Conservation (phyloP, 2,329 filamentous ascomycete species). For the Epichloe festucae region DNA sequence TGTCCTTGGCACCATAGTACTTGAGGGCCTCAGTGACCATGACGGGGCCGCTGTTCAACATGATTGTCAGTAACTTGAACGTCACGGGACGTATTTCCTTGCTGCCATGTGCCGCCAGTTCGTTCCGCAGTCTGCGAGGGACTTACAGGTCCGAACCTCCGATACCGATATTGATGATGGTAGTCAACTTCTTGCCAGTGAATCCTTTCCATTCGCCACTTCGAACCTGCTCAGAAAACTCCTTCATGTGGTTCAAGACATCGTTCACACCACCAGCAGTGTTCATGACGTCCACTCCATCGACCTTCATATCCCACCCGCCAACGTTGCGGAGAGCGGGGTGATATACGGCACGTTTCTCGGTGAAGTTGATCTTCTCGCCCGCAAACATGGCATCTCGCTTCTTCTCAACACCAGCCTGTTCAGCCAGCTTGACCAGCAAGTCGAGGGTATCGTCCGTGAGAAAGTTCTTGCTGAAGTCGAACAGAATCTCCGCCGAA, state of each 20-base stretch:
- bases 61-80: neutral
- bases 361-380: slow-evolving; percentile 99
- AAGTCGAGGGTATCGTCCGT: slow-evolving; percentile 83
- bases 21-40: slow-evolving; percentile 99
- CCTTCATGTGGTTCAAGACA: slow-evolving; percentile 94
- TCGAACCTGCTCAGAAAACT: slow-evolving; percentile 89
- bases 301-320: slow-evolving; percentile 71
- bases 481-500: slow-evolving; percentile 85
- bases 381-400: slow-evolving; percentile 96
- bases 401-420: slow-evolving; percentile 83
- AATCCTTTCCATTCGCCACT: slow-evolving; percentile 95
- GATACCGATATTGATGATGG: slow-evolving; percentile 94
- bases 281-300: slow-evolving; percentile 86
- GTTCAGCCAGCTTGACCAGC: slow-evolving; percentile 78
- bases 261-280: slow-evolving; percentile 77
- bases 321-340: slow-evolving; percentile 81
- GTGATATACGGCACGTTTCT: slow-evolving; percentile 92
- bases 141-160: slow-evolving; percentile 94
- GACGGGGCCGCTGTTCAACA: slow-evolving; percentile 61
- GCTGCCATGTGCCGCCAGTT: neutral
- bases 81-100: no score
- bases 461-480: slow-evolving; percentile 98
- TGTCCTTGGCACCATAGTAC: slow-evolving; percentile 73
- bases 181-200: slow-evolving; percentile 94
- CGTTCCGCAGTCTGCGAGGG: neutral